Conservation (phyloP, 177 flowering plant genomes). For the Vitis hybrid region DNA sequence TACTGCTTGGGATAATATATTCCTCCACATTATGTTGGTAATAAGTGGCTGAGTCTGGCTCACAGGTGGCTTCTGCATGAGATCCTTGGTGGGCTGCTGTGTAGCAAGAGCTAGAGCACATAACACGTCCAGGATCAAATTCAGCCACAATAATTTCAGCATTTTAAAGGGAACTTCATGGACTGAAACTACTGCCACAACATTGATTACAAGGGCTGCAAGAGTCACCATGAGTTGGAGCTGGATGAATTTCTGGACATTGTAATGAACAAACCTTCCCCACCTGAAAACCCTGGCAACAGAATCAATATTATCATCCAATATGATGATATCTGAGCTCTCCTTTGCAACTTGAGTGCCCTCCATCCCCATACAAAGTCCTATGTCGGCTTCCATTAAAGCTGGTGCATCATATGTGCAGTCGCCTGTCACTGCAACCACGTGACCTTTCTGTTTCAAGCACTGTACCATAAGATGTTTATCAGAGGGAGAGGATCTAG, state of each 20-base stretch:
- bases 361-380: conserved; percentile 61
- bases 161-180: conserved; percentile 51
- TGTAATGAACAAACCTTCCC: conserved; percentile 62
- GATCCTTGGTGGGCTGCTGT: conserved; percentile 38
- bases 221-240: conserved; percentile 61
- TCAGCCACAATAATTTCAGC: conserved; percentile 50
- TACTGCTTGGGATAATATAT: conserved; percentile 43
- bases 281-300: conserved; percentile 45
- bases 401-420: conserved; percentile 52
- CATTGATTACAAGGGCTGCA: conserved; percentile 53
- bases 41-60: conserved; percentile 45
- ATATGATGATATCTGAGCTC: conserved; percentile 50
- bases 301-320: conserved; percentile 53
- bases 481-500: conserved; percentile 52
- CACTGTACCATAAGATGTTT: conserved; percentile 55
- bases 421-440: conserved; percentile 55
- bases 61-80: conserved; percentile 44
- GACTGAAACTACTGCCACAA: conserved; percentile 52
- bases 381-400: conserved; percentile 54
- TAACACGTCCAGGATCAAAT: conserved; percentile 46
- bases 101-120: conserved; percentile 49
- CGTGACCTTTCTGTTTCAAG: conserved; percentile 49
- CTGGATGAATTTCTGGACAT: conserved; percentile 67
- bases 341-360: conserved; percentile 60
- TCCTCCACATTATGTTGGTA: conserved; percentile 59